Conservation (phyloP, 805 yeast species). For the Starmera amethionina region DNA sequence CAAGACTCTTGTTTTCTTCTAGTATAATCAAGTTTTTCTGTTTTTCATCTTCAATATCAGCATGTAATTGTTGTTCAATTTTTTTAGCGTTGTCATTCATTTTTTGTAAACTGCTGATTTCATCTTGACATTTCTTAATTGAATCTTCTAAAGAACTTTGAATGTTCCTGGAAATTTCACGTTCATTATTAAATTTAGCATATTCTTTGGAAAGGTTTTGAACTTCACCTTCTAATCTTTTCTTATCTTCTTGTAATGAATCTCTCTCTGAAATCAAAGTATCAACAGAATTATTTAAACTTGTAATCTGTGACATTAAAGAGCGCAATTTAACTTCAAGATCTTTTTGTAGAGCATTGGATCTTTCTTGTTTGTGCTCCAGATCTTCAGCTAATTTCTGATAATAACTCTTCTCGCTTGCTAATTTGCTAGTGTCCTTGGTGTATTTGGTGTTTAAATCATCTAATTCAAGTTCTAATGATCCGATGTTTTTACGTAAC, state of each 20-base stretch:
- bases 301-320: slow-evolving; percentile 40
- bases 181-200: slow-evolving; percentile 24
- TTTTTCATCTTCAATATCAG: slow-evolving; percentile 28
- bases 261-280: slow-evolving; percentile 58
- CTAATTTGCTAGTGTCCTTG: slow-evolving; percentile 26
- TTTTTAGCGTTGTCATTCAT: slow-evolving; percentile 17
- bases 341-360: slow-evolving; percentile 33
- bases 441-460: slow-evolving; percentile 32
- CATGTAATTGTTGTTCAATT: slow-evolving; percentile 16
- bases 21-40: slow-evolving; percentile 44
- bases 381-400: slow-evolving; percentile 29
- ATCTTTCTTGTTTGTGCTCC: slow-evolving; percentile 33
- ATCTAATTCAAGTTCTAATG: slow-evolving; percentile 49
- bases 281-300: slow-evolving; percentile 48
- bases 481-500: slow-evolving; percentile 53
- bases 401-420: slow-evolving; percentile 33
- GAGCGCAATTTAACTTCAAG: slow-evolving; percentile 34
- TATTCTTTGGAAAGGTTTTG: slow-evolving; percentile 30
- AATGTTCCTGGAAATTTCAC: slow-evolving; percentile 14
- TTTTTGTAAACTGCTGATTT: slow-evolving; percentile 20
- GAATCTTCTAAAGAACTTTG: slow-evolving; percentile 8
- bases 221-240: slow-evolving; percentile 34
- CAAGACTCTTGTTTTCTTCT: slow-evolving; percentile 61
- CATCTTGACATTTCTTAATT: slow-evolving; percentile 19
- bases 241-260: slow-evolving; percentile 40